phyloP scores from a whole-genome alignment of 2,329 filamentous ascomycete species.

The Neopestalotiopsis clavispora region DNA sequence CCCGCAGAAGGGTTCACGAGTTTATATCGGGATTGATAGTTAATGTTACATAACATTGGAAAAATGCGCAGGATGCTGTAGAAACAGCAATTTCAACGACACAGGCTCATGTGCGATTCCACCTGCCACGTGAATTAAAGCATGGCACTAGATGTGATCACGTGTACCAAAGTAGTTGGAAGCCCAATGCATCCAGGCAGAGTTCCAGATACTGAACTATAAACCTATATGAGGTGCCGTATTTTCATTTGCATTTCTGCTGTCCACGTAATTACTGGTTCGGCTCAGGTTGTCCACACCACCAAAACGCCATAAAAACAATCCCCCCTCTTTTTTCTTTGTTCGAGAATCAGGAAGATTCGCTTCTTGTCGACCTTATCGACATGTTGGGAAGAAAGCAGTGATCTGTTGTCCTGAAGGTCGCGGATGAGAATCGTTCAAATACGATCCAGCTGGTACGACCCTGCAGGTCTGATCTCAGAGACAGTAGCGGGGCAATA shows the following conservation, averaged over 20 bases:
- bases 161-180: neutral
- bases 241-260: neutral
- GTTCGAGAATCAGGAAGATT: neutral
- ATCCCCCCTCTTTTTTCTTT: neutral
- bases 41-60: neutral
- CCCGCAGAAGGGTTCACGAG: slow-evolving; percentile 79
- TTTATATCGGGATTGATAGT: slow-evolving; percentile 47
- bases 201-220: neutral
- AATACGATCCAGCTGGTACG: neutral
- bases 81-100: neutral
- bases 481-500: neutral
- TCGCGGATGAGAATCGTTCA: neutral
- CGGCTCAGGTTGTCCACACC: neutral
- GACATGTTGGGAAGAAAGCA: neutral
- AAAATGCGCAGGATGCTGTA: neutral
- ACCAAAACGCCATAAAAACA: neutral
- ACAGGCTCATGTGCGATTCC: neutral
- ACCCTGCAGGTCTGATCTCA: neutral
- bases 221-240: neutral
- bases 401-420: neutral
- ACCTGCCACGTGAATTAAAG: too few species aligned
- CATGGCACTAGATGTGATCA: neutral
- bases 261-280: neutral
- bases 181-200: neutral
- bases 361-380: neutral